Conservation (phyloP, 768 basidiomycete genomes). For the Leccinum uliginosum region DNA sequence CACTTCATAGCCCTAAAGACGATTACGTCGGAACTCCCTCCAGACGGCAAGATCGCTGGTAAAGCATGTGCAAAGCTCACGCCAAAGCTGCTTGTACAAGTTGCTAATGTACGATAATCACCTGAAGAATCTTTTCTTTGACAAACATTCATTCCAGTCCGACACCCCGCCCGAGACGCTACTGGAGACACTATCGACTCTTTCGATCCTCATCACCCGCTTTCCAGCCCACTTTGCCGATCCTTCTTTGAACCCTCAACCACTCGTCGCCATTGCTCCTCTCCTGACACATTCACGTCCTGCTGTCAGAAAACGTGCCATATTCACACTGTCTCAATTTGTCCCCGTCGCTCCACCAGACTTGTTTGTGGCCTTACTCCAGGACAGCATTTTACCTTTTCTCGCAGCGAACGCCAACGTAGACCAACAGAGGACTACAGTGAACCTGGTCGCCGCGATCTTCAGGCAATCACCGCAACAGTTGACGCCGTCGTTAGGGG, state of each 20-base stretch:
- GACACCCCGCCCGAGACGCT: slow-evolving; percentile 76
- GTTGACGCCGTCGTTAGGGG: slow-evolving; percentile 54
- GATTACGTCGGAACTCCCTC: slow-evolving; percentile 85
- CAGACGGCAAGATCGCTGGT: slow-evolving; percentile 72
- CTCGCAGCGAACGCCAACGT: slow-evolving; percentile 47
- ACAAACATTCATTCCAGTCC: slow-evolving; percentile 35
- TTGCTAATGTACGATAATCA: slow-evolving; percentile 56
- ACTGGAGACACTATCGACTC: slow-evolving; percentile 77
- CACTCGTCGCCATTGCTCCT: slow-evolving; percentile 64
- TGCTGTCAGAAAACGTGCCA: slow-evolving; percentile 90
- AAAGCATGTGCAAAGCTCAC: slow-evolving; percentile 82
- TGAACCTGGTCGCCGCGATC: slow-evolving; percentile 76
- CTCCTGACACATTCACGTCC: slow-evolving; percentile 72
- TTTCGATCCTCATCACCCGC: slow-evolving; percentile 83
- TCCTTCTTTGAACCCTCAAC: slow-evolving; percentile 49
- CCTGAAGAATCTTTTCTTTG: slow-evolving; percentile 1
- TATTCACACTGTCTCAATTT: slow-evolving; percentile 80
- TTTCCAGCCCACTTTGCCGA: slow-evolving; percentile 68
- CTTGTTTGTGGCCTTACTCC: slow-evolving; percentile 59
- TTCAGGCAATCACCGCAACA: slow-evolving; percentile 69
- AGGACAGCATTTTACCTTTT: slow-evolving; percentile 55
- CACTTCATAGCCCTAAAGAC: slow-evolving; percentile 77
- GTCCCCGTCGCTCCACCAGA: slow-evolving; percentile 65
- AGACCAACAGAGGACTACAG: slow-evolving; percentile 73
- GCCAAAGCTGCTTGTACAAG: slow-evolving; percentile 75